phyloP scores from a whole-genome alignment of 345 rosid genomes.

The Salix dunnii region DNA sequence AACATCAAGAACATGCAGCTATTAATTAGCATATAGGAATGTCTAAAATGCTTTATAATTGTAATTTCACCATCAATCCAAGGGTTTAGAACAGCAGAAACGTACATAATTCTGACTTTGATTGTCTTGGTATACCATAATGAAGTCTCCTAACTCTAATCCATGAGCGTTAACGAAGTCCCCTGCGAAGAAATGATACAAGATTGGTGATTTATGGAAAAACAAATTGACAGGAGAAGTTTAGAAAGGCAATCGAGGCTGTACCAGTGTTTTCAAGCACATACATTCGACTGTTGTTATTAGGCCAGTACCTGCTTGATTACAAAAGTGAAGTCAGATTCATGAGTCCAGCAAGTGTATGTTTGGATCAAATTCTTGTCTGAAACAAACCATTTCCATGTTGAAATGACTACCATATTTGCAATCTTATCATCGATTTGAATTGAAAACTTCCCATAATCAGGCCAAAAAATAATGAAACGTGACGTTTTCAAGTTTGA shows the following conservation, averaged over 20 bases:
- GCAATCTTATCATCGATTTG: neutral
- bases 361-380: neutral
- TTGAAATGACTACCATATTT: neutral
- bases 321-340: neutral
- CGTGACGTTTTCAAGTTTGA: too few relatives aligned
- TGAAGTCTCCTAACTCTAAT: conserved; percentile 73
- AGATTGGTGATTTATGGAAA: neutral
- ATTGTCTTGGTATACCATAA: conserved; percentile 67
- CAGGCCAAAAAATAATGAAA: too few relatives aligned
- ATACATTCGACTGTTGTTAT: conserved; percentile 95
- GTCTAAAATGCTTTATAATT: neutral
- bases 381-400: neutral
- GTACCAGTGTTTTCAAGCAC: conserved; percentile 96
- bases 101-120: conserved; percentile 66
- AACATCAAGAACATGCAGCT: neutral
- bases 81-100: neutral
- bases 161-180: conserved; percentile 83
- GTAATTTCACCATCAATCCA: neutral
- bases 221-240: neutral
- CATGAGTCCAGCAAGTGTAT: neutral
- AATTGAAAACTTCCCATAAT: too few relatives aligned
- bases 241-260: neutral
- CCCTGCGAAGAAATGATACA: conserved; percentile 40
- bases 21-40: neutral
- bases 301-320: conserved; percentile 87